Evolutionary conservation across 129 eudicot genomes (phyloP).

Genomic region (Artemisia argyi): DNA sequence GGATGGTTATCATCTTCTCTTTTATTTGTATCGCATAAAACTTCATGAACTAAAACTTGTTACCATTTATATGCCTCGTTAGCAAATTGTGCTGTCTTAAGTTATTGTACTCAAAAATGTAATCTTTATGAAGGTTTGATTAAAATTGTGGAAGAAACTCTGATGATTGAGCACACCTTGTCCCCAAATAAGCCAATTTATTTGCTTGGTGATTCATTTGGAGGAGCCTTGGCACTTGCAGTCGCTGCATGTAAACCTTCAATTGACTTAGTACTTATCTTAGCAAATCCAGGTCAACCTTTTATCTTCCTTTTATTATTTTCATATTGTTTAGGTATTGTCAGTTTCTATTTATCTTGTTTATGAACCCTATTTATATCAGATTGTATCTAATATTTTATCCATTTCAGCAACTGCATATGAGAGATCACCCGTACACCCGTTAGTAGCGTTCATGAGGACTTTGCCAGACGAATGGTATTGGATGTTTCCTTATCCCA

Average conservation of each 20-base stretch:
- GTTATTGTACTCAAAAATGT: constrained; percentile 1
- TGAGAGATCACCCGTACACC: constrained; percentile 67
- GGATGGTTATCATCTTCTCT: constrained; percentile 38
- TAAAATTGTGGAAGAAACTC: constrained; percentile 47
- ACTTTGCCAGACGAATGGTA: constrained; percentile 60
- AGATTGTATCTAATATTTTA: constrained; percentile 23
- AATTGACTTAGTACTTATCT: constrained; percentile 52
- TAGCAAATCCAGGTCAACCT: constrained; percentile 69
- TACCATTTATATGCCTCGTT: neutral
- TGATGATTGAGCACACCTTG: constrained; percentile 53
- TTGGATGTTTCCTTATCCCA: constrained; percentile 53
- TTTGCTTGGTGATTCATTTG: constrained; percentile 71
- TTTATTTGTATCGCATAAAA: neutral
- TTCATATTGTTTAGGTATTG: neutral
- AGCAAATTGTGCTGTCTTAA: constrained; percentile 8
- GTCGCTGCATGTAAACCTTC: constrained; percentile 70
- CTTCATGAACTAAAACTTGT: neutral
- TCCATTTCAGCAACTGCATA: constrained; percentile 72
- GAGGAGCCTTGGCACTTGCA: constrained; percentile 75
- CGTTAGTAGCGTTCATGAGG: constrained; percentile 58
- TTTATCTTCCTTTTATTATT: neutral
- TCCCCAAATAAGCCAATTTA: constrained; percentile 75
- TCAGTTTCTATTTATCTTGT: neutral
- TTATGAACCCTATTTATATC: constrained; percentile 2
- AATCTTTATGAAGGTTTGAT: constrained; percentile 46